phyloP scores from a whole-genome alignment of 208 protist genomes.

The Trypanosoma avium region DNA sequence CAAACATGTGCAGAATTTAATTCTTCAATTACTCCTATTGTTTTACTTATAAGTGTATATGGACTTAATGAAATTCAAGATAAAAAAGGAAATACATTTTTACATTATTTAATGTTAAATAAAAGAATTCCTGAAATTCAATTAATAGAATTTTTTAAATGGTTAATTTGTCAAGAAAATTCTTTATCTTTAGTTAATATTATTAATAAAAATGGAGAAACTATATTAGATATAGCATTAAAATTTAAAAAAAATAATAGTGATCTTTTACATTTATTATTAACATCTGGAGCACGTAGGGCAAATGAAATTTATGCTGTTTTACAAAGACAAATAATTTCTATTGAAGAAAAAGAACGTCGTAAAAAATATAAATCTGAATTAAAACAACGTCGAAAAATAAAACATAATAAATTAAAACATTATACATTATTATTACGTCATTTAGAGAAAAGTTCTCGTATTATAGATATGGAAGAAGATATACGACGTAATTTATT shows the following conservation, averaged over 20 bases:
- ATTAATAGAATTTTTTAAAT: conserved; percentile 38
- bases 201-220: conserved; percentile 28
- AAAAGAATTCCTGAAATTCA: conserved; percentile 12
- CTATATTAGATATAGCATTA: conserved; percentile 46
- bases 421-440: not conserved
- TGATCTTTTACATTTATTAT: conserved; percentile 33
- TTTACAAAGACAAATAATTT: not conserved
- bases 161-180: conserved; percentile 28
- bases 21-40: conserved; percentile 25
- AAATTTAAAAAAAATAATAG: conserved; percentile 17
- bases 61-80: conserved; percentile 27
- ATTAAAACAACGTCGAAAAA: not conserved
- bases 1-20: conserved; percentile 34
- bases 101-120: conserved; percentile 61
- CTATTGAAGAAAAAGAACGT: not conserved
- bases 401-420: not conserved
- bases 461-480: conserved; percentile 1
- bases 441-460: not conserved
- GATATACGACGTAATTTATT: conserved; percentile 7
- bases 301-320: conserved; percentile 3
- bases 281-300: conserved; percentile 31
- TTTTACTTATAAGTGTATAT: conserved; percentile 57
- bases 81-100: conserved; percentile 43
- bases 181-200: conserved; percentile 32
- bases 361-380: not conserved